Evolutionary conservation across 495 filamentous ascomycete species (phyloP).

Genomic region (Penicillium paradoxum): DNA sequence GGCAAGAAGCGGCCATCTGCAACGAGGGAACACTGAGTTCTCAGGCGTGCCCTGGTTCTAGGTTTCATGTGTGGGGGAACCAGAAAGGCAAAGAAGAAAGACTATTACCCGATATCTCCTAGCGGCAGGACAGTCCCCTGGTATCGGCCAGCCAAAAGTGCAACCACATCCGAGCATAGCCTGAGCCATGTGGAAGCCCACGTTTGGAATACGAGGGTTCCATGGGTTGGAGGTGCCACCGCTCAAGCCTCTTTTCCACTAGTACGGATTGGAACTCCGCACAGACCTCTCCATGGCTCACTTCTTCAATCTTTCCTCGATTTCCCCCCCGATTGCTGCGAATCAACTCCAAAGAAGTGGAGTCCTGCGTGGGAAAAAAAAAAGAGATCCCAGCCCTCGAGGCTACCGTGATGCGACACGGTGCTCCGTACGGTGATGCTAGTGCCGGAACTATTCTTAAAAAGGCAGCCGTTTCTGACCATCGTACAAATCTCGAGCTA

Average conservation of each 20-base stretch:
- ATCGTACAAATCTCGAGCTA: no score
- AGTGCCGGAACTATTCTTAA: background rate
- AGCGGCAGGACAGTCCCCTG: no score
- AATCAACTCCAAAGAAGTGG: background rate
- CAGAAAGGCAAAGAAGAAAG: no score
- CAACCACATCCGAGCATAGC: no score
- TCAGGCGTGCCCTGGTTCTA: no score
- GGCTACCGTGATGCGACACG: background rate
- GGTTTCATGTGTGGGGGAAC: no score
- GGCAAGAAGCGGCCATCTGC: background rate
- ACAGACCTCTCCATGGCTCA: background rate
- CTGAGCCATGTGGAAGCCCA: constrained; percentile 4
- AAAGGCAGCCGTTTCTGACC: background rate
- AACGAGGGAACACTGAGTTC: no score
- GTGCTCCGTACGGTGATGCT: no score
- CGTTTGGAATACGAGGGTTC: background rate
- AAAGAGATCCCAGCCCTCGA: background rate
- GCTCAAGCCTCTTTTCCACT: background rate
- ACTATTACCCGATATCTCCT: no score
- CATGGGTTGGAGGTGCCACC: background rate
- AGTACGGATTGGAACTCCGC: background rate
- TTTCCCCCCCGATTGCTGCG: background rate
- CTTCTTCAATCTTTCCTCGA: background rate
- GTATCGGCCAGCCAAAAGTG: no score
- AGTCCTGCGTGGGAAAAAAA: background rate